Percentiles rank a stretch among this genome's conserved stretches.
phyloP scores from a whole-genome alignment of 495 filamentous ascomycete species.

The Podospora didyma region DNA sequence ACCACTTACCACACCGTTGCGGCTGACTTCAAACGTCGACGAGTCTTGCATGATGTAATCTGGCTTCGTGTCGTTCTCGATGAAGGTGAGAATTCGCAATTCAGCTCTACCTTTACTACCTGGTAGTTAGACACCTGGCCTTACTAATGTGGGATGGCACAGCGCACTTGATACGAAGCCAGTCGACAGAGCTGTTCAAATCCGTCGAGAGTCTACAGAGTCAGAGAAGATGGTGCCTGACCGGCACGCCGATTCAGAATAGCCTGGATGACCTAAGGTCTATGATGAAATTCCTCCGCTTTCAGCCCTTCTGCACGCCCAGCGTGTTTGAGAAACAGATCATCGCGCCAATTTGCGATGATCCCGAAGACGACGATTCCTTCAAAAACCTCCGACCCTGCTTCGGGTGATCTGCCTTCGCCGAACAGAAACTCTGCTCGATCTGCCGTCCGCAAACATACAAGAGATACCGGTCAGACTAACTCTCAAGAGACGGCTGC shows the following conservation, averaged over 20 bases:
- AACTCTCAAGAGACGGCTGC: too few species aligned
- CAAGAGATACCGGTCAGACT: too few species aligned
- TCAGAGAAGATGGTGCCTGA: slow-evolving; percentile 2
- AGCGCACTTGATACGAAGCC: slow-evolving; percentile 3
- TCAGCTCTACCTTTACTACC: too few species aligned
- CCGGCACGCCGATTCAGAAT: too few species aligned
- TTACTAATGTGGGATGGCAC: background rate
- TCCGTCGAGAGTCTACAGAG: background rate
- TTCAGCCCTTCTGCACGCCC: background rate
- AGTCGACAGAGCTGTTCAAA: background rate
- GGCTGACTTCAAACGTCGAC: background rate
- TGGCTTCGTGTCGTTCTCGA: slow-evolving; percentile 3
- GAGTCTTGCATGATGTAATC: background rate
- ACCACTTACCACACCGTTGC: slow-evolving; percentile 1
- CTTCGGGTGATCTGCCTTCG: too few species aligned
- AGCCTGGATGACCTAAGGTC: background rate
- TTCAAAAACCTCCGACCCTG: too few species aligned
- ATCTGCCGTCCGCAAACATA: too few species aligned
- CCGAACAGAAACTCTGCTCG: too few species aligned
- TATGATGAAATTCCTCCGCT: slow-evolving; percentile 1
- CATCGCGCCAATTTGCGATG: too few species aligned
- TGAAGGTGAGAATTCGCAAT: slow-evolving; percentile 4
- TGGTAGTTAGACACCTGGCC: too few species aligned
- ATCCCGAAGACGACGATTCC: too few species aligned
- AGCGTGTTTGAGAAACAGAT: too few species aligned